Evolutionary conservation across 2,329 filamentous ascomycete species (phyloP).

Genomic region (Aspergillus ruber): DNA sequence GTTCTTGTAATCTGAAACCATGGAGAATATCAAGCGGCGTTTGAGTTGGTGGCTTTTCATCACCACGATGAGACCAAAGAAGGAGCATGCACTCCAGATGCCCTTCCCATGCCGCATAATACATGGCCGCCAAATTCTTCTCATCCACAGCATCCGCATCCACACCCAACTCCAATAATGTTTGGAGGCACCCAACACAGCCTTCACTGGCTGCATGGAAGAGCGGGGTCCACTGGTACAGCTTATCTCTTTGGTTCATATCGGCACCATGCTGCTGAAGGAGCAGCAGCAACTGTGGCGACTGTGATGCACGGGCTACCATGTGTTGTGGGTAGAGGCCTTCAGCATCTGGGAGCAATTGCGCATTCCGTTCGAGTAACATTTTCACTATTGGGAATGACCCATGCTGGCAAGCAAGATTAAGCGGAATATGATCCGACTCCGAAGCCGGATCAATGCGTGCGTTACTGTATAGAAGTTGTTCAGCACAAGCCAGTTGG

Average conservation of each 20-base stretch:
- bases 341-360: slow-evolving; percentile 88
- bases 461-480: slow-evolving; percentile 70
- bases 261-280: slow-evolving; percentile 82
- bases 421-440: slow-evolving; percentile 86
- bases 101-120: slow-evolving; percentile 97
- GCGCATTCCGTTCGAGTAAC: slow-evolving; percentile 71
- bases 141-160: slow-evolving; percentile 79
- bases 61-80: slow-evolving; percentile 46
- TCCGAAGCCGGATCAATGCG: slow-evolving; percentile 79
- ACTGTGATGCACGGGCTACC: slow-evolving; percentile 81
- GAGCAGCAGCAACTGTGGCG: slow-evolving; percentile 69
- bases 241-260: slow-evolving; percentile 84
- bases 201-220: slow-evolving; percentile 96
- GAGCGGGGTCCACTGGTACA: slow-evolving; percentile 95
- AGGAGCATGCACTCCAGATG: slow-evolving; percentile 91
- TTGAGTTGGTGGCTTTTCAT: slow-evolving; percentile 16
- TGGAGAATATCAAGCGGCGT: slow-evolving; percentile 31
- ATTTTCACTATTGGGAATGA: slow-evolving; percentile 78
- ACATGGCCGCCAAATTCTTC: slow-evolving; percentile 89
- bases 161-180: slow-evolving; percentile 70
- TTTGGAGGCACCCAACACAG: slow-evolving; percentile 79
- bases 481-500: slow-evolving; percentile 71
- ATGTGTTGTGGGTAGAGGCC: slow-evolving; percentile 95
- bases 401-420: slow-evolving; percentile 90
- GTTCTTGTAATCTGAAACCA: slow-evolving; percentile 25